A percentile compares a stretch with the other conserved stretches of the same genome.
Conservation (phyloP, 495 filamentous ascomycete species). For the Hyaloscypha bicolor region DNA sequence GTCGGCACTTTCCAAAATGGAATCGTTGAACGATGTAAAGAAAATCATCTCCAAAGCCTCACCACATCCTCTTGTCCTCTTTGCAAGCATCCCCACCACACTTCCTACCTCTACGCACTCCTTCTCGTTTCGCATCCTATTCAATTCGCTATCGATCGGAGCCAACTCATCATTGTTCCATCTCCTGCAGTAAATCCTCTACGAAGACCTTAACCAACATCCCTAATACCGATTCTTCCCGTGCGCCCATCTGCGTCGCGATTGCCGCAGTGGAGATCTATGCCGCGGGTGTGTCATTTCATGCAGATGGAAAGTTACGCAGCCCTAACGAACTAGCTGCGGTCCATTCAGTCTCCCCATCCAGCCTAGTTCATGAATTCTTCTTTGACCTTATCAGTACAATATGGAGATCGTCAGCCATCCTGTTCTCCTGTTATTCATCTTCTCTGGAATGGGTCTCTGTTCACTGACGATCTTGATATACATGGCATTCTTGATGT, state of each 20-base stretch:
- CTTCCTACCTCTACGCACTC: background rate
- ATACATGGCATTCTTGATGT: constrained; percentile 17
- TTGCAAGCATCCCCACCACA: background rate
- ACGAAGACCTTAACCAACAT: background rate
- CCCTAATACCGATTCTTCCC: background rate
- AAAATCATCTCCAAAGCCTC: no score
- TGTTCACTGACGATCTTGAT: constrained; percentile 11
- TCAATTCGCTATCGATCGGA: background rate
- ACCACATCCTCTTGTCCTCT: no score
- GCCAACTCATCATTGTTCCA: background rate
- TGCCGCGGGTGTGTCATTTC: background rate
- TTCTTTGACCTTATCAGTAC: background rate
- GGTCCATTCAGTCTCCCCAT: background rate
- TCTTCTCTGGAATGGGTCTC: constrained; percentile 15
- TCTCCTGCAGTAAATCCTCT: background rate
- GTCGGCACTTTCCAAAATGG: no score
- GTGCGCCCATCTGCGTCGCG: background rate
- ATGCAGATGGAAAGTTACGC: background rate
- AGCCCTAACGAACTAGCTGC: no score
- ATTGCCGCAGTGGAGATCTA: background rate
- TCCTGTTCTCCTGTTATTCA: constrained; percentile 9
- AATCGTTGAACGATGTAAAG: no score
- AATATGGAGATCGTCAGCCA: constrained; percentile 15
- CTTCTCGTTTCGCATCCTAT: background rate
- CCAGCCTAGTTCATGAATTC: background rate